Evolutionary conservation across 2,329 filamentous ascomycete species (phyloP), one percentile per base, ranked within the genome.

Genomic region (Pseudogymnoascus sp.): DNA sequence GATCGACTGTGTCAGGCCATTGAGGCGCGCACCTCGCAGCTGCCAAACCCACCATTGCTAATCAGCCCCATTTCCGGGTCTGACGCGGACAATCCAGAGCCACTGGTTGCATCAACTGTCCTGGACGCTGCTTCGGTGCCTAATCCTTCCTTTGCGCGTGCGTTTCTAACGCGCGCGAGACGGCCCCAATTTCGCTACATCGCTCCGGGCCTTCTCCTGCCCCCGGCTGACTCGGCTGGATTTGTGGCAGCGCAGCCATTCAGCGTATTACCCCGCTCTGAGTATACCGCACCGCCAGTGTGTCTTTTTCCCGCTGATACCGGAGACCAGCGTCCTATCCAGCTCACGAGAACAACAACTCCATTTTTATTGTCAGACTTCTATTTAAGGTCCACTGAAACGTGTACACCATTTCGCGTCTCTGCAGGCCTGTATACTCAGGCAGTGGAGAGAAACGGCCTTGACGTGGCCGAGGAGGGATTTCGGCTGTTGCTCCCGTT

Each of bases 311-410:
- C 69, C 29, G 57, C 68, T 29, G 67, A 67, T 71, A 1, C 70
- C 63, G 51, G 10, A 61, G 36, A 37, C 36, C 36, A 37, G 36
- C 36, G 36, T 36, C 63, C 68, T 29, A 54, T 60, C 2, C 69
- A 67, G 67, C 71, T 65, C 62, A 68, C 64, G 70, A 66, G 65
- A 75, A 72, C 63, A 69, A 72, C 67, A 69, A 70, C 63, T 63
- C 57, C 36, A n/a, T 37, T 37, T 37, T 37, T 37, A 37, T 37
- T 37, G 36, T 37, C 12, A 12, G 36, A 37, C 12, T 10, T 14
- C 36, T 37, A 37, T 37, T 37, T 12, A 37, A 37, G 12, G 36
- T 37, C 36, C 36, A 37, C 36, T 12, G 36, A 37, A 14, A 37
- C 36, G 36, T n/a, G 12, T n/a, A 37, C 36, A 14, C 36, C 36